Conservation (phyloP, 768 basidiomycete species). For the Mycena galericulata region DNA sequence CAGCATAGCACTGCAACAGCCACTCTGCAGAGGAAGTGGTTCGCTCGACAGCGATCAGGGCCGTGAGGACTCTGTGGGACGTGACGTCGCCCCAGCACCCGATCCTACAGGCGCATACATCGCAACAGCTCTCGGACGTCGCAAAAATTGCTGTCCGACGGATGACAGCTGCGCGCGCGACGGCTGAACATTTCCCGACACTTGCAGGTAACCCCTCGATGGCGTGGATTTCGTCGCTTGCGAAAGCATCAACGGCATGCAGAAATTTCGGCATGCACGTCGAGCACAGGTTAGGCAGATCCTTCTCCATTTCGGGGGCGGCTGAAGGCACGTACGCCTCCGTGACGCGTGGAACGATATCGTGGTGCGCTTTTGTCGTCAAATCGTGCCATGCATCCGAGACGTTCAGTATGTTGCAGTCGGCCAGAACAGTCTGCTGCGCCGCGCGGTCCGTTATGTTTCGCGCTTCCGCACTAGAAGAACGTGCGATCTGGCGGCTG, state of each 20-base stretch:
- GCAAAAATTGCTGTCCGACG: conserved; percentile 7
- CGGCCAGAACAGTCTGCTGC: not conserved
- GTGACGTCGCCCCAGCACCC: conserved; percentile 6
- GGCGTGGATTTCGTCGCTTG: not conserved
- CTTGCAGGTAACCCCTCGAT: not conserved
- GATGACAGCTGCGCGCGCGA: not conserved
- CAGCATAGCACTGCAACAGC: conserved; percentile 16
- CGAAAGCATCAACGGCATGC: not conserved
- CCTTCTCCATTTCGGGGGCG: not conserved
- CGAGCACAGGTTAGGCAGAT: not conserved
- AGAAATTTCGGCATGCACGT: not conserved
- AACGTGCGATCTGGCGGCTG: not conserved
- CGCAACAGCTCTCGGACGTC: not conserved
- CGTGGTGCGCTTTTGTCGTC: not conserved
- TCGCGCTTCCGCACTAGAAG: not conserved
- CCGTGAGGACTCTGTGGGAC: not conserved
- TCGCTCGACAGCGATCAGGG: not conserved
- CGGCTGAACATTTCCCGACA: not conserved
- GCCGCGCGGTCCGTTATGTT: not conserved
- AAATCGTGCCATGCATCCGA: not conserved
- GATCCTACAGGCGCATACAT: conserved; percentile 12
- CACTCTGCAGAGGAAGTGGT: not conserved
- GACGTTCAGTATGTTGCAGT: not conserved
- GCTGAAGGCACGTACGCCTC: not conserved
- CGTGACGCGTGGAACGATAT: not conserved